phyloP scores from a whole-genome alignment of 208 protist genomes.

The Trypanosoma rangeli region DNA sequence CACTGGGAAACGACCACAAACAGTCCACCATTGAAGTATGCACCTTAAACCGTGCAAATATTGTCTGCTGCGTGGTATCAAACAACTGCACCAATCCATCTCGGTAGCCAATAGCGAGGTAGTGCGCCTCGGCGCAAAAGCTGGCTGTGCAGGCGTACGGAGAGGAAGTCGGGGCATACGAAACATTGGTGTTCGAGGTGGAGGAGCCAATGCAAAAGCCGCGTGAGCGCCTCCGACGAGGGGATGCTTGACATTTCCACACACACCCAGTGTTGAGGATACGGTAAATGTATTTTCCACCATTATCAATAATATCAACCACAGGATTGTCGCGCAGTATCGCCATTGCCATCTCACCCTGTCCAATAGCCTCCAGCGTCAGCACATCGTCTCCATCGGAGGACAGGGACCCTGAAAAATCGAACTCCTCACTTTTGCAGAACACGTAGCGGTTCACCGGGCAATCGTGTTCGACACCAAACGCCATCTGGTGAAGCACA shows the following conservation, averaged over 20 bases:
- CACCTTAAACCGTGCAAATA: slow-evolving; percentile 48
- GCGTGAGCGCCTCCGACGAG: slow-evolving; percentile 5
- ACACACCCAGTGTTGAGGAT: slow-evolving; percentile 29
- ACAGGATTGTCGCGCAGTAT: slow-evolving; percentile 23
- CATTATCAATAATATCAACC: slow-evolving; percentile 21
- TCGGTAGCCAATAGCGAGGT: slow-evolving; percentile 52
- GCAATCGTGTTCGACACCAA: neutral
- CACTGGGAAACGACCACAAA: slow-evolving; percentile 24
- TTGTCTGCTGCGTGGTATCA: slow-evolving; percentile 57
- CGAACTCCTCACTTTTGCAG: neutral
- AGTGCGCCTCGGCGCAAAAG: slow-evolving; percentile 28
- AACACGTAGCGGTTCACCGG: neutral
- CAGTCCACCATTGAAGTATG: slow-evolving; percentile 5
- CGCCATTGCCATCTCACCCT: slow-evolving; percentile 17
- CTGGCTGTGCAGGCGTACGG: slow-evolving; percentile 17
- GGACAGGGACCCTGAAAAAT: neutral
- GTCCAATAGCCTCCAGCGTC: slow-evolving; percentile 5
- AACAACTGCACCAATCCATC: slow-evolving; percentile 80
- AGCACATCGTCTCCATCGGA: neutral
- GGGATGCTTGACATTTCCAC: slow-evolving; percentile 4
- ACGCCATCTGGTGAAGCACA: slow-evolving; percentile 2
- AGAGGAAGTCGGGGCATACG: neutral
- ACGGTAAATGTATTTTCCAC: slow-evolving; percentile 25
- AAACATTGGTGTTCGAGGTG: neutral
- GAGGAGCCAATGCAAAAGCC: slow-evolving; percentile 10